Base-by-base conservation (phyloP, 2,329 filamentous ascomycete genomes). In the Fulvia fulva region DNA sequence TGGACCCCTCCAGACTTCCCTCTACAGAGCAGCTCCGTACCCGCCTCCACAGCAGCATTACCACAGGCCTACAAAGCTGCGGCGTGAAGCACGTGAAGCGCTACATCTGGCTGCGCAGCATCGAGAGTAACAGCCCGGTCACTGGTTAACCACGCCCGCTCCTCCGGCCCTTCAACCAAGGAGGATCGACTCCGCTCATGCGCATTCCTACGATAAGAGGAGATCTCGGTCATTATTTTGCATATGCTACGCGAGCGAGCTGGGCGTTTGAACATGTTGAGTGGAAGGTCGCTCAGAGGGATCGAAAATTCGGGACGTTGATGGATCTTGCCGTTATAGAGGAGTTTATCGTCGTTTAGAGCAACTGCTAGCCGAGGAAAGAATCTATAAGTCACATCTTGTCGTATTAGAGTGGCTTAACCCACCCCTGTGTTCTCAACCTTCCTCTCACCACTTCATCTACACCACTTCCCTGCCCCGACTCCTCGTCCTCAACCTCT, bases 401-500 rank as follows among this genome's bases (percentile, higher is more conserved):
- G 28, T 41, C 14, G 8, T 7, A n/a, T 19, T 2, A 34, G 30
- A 9, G 8, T 19, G 3, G 37, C 5, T 41, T 14, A n/a, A 41
- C 14, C 37, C 14, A 9, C 37, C n/a, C n/a, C 37, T 41, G 7
- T 4, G 19, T 7, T 7, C 37, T n/a, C 9, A 25, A 2, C 12
- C 44, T 19, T 22, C 44, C 19, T 25, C 44, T 8, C 25, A 9
- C 5, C 44, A 23, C 14, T 8, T 25, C 44, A 25, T 32, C 47
- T 21, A 21, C 25, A 50, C 23, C 26, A 32, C 47, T 28, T 46
- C 37, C 30, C 55, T 50, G 21, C 56, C 58, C 14, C 65, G 43
- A 55, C 60, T 65, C 16, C 58, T 47, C 22, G 57, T 63, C 58
- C 64, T 60, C 47, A 58, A 41, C 14, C 37, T 41, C 37, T 41